Evolutionary conservation across 1,284 basidiomycete genomes (phyloP).

Genomic region (Trichosporon inkin): DNA sequence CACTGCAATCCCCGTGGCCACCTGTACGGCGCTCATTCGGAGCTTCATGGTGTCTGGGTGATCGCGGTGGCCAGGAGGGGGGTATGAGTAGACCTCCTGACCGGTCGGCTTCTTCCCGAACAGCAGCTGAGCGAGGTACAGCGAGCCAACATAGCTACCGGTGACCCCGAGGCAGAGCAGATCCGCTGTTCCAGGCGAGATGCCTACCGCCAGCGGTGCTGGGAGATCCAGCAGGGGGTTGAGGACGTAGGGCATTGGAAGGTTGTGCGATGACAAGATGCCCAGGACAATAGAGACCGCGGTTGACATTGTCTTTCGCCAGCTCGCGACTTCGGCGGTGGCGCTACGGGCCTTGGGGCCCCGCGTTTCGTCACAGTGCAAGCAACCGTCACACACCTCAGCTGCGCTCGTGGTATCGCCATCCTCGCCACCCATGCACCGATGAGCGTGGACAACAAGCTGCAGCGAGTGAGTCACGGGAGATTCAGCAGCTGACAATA

Average conservation of each 20-base stretch:
- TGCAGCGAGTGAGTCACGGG: constrained; percentile 20
- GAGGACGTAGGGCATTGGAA: constrained; percentile 9
- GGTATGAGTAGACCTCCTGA: background rate
- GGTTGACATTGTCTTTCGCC: background rate
- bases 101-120: constrained; percentile 16
- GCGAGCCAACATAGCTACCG: constrained; percentile 51
- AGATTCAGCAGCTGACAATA: constrained; percentile 1
- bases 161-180: constrained; percentile 46
- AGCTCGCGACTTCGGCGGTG: background rate
- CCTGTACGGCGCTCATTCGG: constrained; percentile 44
- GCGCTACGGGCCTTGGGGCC: background rate
- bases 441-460: constrained; percentile 24
- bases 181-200: constrained; percentile 33
- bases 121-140: constrained; percentile 49
- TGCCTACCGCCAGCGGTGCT: constrained; percentile 22
- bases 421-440: constrained; percentile 5
- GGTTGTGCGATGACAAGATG: background rate
- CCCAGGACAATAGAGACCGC: constrained; percentile 4
- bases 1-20: constrained; percentile 38
- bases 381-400: background rate
- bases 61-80: constrained; percentile 38
- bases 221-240: constrained; percentile 29
- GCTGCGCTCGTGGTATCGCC: background rate
- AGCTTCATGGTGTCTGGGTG: constrained; percentile 47
- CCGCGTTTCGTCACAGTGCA: constrained; percentile 10